phyloP scores from a whole-genome alignment of 2,329 filamentous ascomycete species.

The Helicocarpus griseus region DNA sequence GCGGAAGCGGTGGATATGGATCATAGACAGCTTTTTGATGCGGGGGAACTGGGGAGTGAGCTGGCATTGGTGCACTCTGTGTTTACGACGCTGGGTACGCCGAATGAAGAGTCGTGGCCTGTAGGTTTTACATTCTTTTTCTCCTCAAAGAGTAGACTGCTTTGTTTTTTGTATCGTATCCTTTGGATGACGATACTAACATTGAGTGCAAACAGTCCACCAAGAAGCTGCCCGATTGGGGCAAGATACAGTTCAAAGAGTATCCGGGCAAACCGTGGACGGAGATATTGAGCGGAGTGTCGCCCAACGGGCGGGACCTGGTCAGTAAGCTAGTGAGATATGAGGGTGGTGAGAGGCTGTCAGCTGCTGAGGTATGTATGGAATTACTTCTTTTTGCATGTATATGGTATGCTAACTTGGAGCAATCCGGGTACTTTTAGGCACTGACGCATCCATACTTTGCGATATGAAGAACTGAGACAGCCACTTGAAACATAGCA shows the following conservation, averaged over 20 bases:
- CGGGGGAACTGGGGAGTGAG: constrained; percentile 84
- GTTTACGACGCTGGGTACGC: constrained; percentile 84
- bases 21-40: constrained; percentile 64
- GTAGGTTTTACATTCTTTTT: constrained; percentile 34
- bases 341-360: constrained; percentile 57
- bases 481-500: too few relatives aligned
- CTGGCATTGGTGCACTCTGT: constrained; percentile 84
- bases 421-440: constrained; percentile 13
- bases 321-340: constrained; percentile 61
- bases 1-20: constrained; percentile 58
- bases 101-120: constrained; percentile 71
- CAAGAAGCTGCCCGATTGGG: constrained; percentile 67
- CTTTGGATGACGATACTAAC: constrained; percentile 4
- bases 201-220: constrained; percentile 21
- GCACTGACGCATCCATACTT: constrained; percentile 31
- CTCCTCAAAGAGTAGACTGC: neutral
- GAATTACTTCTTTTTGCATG: neutral
- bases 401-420: neutral
- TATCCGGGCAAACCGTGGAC: constrained; percentile 63
- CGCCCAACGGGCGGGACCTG: constrained; percentile 52
- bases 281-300: constrained; percentile 53
- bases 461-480: constrained; percentile 7
- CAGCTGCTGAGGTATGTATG: constrained; percentile 49
- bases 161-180: neutral
- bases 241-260: constrained; percentile 68